Base-by-base conservation (phyloP, 352 stramenopile genomes). In the Pythium rhizo-oryzae region DNA sequence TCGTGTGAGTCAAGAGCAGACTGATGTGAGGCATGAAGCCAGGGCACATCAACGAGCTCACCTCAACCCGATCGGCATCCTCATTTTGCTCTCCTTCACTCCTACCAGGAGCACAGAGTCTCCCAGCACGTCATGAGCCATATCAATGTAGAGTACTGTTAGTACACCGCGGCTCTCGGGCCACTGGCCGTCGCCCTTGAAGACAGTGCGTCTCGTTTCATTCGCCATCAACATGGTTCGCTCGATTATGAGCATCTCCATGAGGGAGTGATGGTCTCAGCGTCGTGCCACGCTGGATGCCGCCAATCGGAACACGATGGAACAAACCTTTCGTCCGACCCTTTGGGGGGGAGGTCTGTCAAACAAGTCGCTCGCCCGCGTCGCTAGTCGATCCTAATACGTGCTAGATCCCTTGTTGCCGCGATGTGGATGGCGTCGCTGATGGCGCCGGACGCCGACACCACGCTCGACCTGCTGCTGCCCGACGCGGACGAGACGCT, bases 361-460 rank as follows among this genome's bases (percentile, higher is more conserved):
- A 16, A 41, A 16, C 52, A 4, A 15, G 6, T 18, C 8, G 15
- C 4, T 61, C 51, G 18, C 6, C 24, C 12, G n/a, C 50, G 28
- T 33, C 28, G 28, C 2, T 33, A 33, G 28, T 13, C 23, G 50
- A 25, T 51, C 19, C 44, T n/a, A n/a, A n/a, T n/a, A n/a, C n/a
- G n/a, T n/a, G n/a, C n/a, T n/a, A n/a, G n/a, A 44, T 15, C 25
- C 33, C 1, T 30, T 21, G 24, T 59, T 24, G 4, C 2, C 24
- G 46, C 58, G 7, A 66, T 66, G 59, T 66, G 59, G 59, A 57
- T 59, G 49, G 35, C 59, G 18, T 35, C 59, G 18, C 35, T 59
- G 12, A 19, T 39, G 28, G 30, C 4, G 21, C n/a, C 59, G 15
- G 18, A 41, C 43, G 30, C 25, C 28, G 44, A 64, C 47, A 44